These are phyloP conservation scores for Lunularia cruciata DNA, from an alignment of 225 moss, liverwort and hornwort genomes.

Conservation along the genomic window DNA sequence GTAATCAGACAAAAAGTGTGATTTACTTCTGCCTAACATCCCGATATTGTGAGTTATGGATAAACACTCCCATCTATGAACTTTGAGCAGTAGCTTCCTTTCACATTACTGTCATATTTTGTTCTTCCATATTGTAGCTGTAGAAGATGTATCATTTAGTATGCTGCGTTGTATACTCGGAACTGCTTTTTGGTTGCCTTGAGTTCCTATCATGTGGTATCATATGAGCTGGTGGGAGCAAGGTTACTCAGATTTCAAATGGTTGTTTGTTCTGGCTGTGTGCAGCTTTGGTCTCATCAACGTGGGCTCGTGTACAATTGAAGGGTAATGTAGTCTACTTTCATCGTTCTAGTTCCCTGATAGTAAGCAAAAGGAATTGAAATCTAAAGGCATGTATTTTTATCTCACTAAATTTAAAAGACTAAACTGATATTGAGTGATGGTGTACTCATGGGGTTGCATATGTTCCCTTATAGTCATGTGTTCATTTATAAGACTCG, in stretches of 20 bases:
- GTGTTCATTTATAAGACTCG: too few species aligned
- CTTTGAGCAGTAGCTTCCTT: too few species aligned
- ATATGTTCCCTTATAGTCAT: too few species aligned
- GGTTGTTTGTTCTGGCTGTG: not conserved
- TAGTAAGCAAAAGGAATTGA: conserved; percentile 22
- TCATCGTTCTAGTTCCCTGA: conserved; percentile 21
- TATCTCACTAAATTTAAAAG: conserved; percentile 10
- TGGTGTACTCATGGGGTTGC: too few species aligned
- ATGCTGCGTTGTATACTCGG: too few species aligned
- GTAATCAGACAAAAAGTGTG: conserved; percentile 1
- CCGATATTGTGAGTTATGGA: conserved; percentile 36
- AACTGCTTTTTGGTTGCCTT: too few species aligned
- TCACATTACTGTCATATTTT: too few species aligned
- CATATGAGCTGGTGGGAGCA: too few species aligned
- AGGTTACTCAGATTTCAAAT: not conserved
- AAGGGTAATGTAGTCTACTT: conserved; percentile 25
- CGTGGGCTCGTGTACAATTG: conserved; percentile 30
- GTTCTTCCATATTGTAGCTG: too few species aligned
- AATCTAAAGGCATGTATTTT: conserved; percentile 27
- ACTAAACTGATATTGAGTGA: conserved; percentile 1
- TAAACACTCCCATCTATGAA: too few species aligned
- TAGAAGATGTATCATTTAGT: too few species aligned
- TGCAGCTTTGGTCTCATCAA: conserved; percentile 29
- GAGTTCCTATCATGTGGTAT: not conserved
- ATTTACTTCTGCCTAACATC: conserved; percentile 1